Percentiles rank a stretch among this genome's conserved stretches.
phyloP scores from a whole-genome alignment of 441 rosid species.

The Bruguiera hainesii region DNA sequence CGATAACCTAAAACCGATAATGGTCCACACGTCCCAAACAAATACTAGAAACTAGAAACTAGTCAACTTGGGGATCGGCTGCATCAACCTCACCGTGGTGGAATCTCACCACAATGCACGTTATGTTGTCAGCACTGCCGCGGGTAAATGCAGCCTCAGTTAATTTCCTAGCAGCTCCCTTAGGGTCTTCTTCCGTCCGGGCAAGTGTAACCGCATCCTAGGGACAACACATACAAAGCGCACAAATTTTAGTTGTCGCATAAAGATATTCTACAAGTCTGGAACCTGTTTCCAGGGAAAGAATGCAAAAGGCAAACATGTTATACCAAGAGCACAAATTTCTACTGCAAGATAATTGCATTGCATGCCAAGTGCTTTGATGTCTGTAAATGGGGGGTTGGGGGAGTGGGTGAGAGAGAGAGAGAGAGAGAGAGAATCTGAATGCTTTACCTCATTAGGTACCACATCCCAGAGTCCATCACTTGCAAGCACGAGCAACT shows the following conservation, averaged over 20 bases:
- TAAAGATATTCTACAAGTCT: neutral
- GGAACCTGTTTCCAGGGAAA: neutral
- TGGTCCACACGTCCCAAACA: slow-evolving; percentile 20
- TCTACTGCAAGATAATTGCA: neutral
- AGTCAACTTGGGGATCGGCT: slow-evolving; percentile 24
- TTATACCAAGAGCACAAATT: no score
- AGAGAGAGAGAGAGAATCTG: neutral
- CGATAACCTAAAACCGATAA: neutral
- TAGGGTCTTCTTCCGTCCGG: slow-evolving; percentile 70
- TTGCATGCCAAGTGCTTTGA: neutral
- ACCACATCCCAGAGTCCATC: slow-evolving; percentile 99
- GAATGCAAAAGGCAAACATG: neutral
- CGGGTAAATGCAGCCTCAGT: slow-evolving; percentile 79
- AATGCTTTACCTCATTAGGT: slow-evolving; percentile 68
- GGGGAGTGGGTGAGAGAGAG: neutral
- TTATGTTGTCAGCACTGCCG: slow-evolving; percentile 96
- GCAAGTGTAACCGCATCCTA: slow-evolving; percentile 92
- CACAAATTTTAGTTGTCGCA: neutral
- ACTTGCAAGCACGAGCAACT: slow-evolving; percentile 88
- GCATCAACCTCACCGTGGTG: slow-evolving; percentile 44
- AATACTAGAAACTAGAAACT: slow-evolving; percentile 20
- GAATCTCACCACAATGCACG: slow-evolving; percentile 91
- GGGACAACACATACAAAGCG: neutral
- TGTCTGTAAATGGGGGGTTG: neutral
- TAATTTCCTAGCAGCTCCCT: slow-evolving; percentile 79